Percentiles rank a stretch among this genome's conserved stretches.
Evolutionary conservation across 495 filamentous ascomycete species (phyloP).

Genomic region (Poronia punctata): DNA sequence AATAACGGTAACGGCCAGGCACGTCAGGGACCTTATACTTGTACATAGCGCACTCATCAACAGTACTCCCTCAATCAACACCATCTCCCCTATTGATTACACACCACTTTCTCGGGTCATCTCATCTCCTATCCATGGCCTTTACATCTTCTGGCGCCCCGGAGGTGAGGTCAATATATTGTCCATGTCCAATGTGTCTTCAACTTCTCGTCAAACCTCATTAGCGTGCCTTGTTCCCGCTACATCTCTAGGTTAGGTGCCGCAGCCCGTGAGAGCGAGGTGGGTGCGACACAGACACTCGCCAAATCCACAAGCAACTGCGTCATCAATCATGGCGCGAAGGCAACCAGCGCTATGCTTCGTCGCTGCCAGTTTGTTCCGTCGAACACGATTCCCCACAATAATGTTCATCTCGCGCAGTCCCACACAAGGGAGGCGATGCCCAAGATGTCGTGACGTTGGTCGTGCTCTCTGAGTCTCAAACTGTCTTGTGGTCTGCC

Average conservation of each 20-base stretch:
- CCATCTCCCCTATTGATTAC: slow-evolving; percentile 22
- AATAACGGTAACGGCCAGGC: too few relatives aligned
- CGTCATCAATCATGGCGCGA: slow-evolving; percentile 41
- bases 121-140: slow-evolving; percentile 32
- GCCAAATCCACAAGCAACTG: slow-evolving; percentile 45
- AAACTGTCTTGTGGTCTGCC: not conserved
- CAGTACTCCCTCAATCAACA: slow-evolving; percentile 12
- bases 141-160: slow-evolving; percentile 43
- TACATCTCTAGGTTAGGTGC: slow-evolving; percentile 53
- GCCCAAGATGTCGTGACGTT: slow-evolving; percentile 29
- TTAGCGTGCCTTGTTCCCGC: slow-evolving; percentile 45
- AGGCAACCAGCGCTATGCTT: slow-evolving; percentile 32
- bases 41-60: too few relatives aligned
- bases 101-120: slow-evolving; percentile 16
- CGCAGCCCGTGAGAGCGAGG: slow-evolving; percentile 47
- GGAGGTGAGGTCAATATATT: slow-evolving; percentile 51
- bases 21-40: too few relatives aligned
- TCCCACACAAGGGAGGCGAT: slow-evolving; percentile 45
- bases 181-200: slow-evolving; percentile 55
- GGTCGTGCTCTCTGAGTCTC: slow-evolving; percentile 22
- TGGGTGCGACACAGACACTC: slow-evolving; percentile 55
- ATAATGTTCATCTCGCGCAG: slow-evolving; percentile 54
- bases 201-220: slow-evolving; percentile 48
- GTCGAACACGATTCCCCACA: slow-evolving; percentile 49
- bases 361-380: slow-evolving; percentile 31